Base-by-base conservation (phyloP, 2,329 filamentous ascomycete genomes). In the Fonsecaea erecta region DNA sequence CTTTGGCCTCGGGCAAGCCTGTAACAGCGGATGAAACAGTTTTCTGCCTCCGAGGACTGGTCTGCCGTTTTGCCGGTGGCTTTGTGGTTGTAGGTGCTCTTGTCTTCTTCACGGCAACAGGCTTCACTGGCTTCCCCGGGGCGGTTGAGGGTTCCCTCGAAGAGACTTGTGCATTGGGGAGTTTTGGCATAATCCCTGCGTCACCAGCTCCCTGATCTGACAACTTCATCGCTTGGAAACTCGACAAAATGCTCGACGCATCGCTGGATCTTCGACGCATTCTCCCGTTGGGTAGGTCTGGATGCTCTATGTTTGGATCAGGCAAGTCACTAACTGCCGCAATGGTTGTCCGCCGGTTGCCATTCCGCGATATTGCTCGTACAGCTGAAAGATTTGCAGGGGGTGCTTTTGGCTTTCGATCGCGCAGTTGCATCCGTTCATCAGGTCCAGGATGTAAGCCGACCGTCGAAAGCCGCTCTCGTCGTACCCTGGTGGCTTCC, bases 361-460 rank as follows among this genome's bases (percentile, higher is more conserved):
- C 72, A 9, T 59, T 64, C 68, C 79, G 81, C 62, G 80, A 78
- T 4, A 77, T 72, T 21, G 82, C 80, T 40, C 82, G 82, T 56
- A 84, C 83, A 12, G 84, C 82, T 1, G 83, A 81, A n/a, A 82
- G 79, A 9, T 83, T 81, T n/a, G 80, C 79, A 1, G 72, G 69
- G 0, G 76, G 74, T 1, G 75, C 72, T 65, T 80, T 83, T 11
- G 80, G 73, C 74, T 89, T 92, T 66, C 92, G 86, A 63, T 89
- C 88, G 34, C 93, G 86, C 60, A 95, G 80, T 67, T 92, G 88
- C 85, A 90, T 90, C 83, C 84, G 46, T 79, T 81, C 81, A 12
- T 86, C 82, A 12, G 81, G 76, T 2, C 79, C 77, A 9, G 78
- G 70, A 14, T 78, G 74, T n/a, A 76, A 73, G 16, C 76, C 81